Conservation (phyloP, 345 rosid species). For the Clausena lansium region DNA sequence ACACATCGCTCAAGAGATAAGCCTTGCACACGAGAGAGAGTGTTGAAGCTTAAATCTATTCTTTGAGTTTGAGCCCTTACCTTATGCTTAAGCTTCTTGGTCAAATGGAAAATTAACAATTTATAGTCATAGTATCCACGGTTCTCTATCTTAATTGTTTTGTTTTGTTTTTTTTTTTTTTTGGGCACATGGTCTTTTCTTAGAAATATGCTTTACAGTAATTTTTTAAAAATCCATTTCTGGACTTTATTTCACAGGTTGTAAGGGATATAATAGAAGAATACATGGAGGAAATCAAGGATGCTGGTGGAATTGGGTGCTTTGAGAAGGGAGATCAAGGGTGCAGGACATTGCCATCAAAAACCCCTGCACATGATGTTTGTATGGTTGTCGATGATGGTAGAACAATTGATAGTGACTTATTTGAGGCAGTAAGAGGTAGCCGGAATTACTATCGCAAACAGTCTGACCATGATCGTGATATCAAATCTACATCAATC, state of each 20-base stretch:
- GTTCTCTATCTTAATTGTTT: background rate
- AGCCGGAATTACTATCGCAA: constrained; percentile 24
- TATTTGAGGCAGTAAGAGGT: constrained; percentile 22
- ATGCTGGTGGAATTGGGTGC: constrained; percentile 89
- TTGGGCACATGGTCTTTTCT: background rate
- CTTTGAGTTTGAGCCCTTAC: background rate
- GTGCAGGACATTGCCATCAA: constrained; percentile 32
- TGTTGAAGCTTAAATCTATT: background rate
- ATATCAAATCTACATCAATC: constrained; percentile 23
- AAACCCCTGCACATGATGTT: constrained; percentile 19
- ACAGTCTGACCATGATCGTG: constrained; percentile 28
- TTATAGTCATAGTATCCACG: background rate
- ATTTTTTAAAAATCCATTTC: constrained; percentile 6
- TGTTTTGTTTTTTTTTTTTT: background rate
- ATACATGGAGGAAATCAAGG: constrained; percentile 75
- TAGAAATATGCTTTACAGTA: background rate
- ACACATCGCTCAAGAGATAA: background rate
- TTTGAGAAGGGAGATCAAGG: constrained; percentile 54
- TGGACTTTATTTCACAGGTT: constrained; percentile 44
- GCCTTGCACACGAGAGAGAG: background rate
- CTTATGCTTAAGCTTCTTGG: background rate
- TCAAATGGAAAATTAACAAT: background rate
- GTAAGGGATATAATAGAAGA: constrained; percentile 80
- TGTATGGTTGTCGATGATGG: constrained; percentile 15
- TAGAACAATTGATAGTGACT: constrained; percentile 20